Base-by-base conservation (phyloP, 148 eudicot genomes). In the Arctostaphylos glauca region DNA sequence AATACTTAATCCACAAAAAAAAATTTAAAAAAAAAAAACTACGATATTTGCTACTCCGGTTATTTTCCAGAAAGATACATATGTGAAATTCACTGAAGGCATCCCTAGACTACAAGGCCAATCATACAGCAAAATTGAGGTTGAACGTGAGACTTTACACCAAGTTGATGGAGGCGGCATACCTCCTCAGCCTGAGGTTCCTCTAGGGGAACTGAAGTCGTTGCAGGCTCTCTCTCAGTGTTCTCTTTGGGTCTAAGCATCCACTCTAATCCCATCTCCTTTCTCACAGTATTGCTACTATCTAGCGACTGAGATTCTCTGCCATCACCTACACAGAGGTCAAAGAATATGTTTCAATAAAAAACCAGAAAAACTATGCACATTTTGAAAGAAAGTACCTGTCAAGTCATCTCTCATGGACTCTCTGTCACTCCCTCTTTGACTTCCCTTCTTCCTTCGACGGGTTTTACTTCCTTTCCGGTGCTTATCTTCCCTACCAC, bases 251-350 rank as follows among this genome's bases (percentile, higher is more conserved):
- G 94, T 81, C 89, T 91, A 76, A 91, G 92, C 99, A 96, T 96
- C 98, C 98, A 96, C 10, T 94, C 99, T 74, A 96, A 89, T 73
- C 99, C 99, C 90, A 92, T 90, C 74, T 94, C 95, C 80, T 89
- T 90, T 85, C 99, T 88, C 59, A 89, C 88, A 74, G 86, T 88
- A 82, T 89, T 85, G 55, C 88, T 82, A 53, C 78, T 81, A 59
- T 79, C 80, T 25, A 23, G 31, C 73, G 85, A 83, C 19, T n/a
- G 47, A 78, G 85, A 84, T 76, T 81, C 90, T 77, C 81, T 84
- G 60, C 23, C 85, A 71, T 79, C 87, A 87, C 83, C 91, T 87
- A 59, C 50, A 31, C 62, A 62, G 9, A 77, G 67, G 62, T 19
- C 12, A 52, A 46, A 50, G 38, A 74, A 80, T 12, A 54, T 14